phyloP scores from a whole-genome alignment of 2,329 filamentous ascomycete genomes.

The Botrytis elliptica region DNA sequence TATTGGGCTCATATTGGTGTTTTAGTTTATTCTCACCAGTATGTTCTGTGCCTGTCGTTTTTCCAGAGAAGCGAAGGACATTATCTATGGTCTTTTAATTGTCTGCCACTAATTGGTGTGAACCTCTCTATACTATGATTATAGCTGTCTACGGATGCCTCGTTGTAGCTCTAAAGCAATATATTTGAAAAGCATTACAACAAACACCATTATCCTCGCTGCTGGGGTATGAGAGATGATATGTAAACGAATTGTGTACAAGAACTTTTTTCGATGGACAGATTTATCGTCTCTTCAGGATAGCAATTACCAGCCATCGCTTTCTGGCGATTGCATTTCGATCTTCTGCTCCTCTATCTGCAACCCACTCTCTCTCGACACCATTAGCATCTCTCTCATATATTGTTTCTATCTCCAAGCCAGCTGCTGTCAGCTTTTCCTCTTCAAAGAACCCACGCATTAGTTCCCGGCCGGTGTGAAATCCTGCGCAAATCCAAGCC shows the following conservation, averaged over 20 bases:
- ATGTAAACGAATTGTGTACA: background rate
- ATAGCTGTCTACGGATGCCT: background rate
- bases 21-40: background rate
- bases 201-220: background rate
- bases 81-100: constrained; percentile 3
- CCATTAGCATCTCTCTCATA: constrained; percentile 70
- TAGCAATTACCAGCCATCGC: constrained; percentile 65
- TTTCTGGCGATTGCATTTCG: constrained; percentile 60
- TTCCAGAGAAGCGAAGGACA: background rate
- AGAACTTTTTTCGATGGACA: background rate
- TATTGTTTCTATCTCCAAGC: constrained; percentile 61
- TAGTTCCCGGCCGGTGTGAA: constrained; percentile 68
- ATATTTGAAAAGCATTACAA: background rate
- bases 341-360: constrained; percentile 61
- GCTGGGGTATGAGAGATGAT: background rate
- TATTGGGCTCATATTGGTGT: background rate
- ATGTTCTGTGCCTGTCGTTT: background rate
- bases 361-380: constrained; percentile 58
- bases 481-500: constrained; percentile 66
- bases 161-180: background rate
- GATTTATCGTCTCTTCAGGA: constrained; percentile 42
- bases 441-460: constrained; percentile 63
- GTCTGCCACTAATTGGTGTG: constrained; percentile 7
- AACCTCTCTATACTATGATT: constrained; percentile 7
- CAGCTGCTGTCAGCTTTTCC: constrained; percentile 46